These are phyloP conservation scores for Mrakiaceae sp. DNA, from an alignment of 1,284 basidiomycete genomes.

Conservation along the genomic window DNA sequence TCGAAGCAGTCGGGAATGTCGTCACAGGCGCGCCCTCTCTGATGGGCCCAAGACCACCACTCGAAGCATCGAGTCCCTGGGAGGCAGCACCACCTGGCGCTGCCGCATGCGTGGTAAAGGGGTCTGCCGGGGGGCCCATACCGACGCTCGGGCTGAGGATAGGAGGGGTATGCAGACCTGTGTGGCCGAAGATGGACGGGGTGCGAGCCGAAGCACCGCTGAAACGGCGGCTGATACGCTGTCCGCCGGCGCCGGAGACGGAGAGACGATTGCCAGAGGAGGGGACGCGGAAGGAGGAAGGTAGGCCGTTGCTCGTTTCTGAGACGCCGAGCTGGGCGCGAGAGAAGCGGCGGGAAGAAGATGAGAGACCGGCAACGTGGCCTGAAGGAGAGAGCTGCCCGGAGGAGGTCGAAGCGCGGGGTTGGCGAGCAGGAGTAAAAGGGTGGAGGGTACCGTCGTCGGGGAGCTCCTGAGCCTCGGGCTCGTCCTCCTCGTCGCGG, in stretches of 20 bases:
- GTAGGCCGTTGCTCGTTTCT: background rate
- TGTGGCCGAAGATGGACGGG: constrained; percentile 35
- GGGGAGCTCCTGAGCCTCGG: constrained; percentile 15
- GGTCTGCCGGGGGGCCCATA: no score
- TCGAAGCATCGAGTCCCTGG: background rate
- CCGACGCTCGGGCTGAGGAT: no score
- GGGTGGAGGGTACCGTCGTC: constrained; percentile 12
- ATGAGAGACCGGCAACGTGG: background rate
- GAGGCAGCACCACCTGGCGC: constrained; percentile 11
- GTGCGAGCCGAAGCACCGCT: constrained; percentile 30
- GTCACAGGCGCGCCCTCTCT: constrained; percentile 22
- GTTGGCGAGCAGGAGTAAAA: constrained; percentile 21
- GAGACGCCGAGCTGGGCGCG: constrained; percentile 33
- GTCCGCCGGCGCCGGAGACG: constrained; percentile 18
- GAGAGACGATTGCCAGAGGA: constrained; percentile 7
- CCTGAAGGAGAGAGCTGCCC: background rate
- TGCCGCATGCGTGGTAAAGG: background rate
- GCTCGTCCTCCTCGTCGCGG: constrained; percentile 19
- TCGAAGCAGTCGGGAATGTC: background rate
- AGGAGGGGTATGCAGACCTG: constrained; percentile 25
- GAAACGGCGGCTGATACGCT: constrained; percentile 22
- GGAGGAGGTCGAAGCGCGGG: constrained; percentile 9
- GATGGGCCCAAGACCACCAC: constrained; percentile 29
- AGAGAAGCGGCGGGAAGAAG: constrained; percentile 40
- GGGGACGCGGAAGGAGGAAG: background rate